A percentile compares a stretch with the other conserved stretches of the same genome.
Evolutionary conservation across 169 alveolate genomes (phyloP).

Genomic region (Eimeria falciformis): DNA sequence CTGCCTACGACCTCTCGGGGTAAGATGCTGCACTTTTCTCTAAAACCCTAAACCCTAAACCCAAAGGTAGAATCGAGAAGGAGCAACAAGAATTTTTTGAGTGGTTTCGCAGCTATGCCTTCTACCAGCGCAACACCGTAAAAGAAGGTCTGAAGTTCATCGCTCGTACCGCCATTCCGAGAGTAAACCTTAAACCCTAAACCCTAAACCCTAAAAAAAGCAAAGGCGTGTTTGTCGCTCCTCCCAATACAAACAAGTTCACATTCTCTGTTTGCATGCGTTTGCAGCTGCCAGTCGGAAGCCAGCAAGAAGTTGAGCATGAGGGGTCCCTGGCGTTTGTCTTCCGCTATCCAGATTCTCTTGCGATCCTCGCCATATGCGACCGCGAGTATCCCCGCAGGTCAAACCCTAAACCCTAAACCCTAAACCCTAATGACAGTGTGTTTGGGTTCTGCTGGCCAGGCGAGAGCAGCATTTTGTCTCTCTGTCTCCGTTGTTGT

Average conservation of each 20-base stretch:
- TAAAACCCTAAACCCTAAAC: background rate
- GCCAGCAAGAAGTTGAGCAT: background rate
- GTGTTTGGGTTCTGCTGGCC: background rate
- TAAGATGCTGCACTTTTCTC: background rate
- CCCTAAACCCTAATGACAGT: background rate
- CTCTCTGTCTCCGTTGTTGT: too few species aligned
- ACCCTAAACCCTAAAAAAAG: too few species aligned
- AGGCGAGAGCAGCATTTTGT: too few species aligned
- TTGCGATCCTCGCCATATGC: constrained; percentile 46
- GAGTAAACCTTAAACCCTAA: too few species aligned
- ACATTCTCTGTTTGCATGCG: background rate
- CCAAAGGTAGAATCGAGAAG: background rate
- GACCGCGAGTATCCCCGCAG: constrained; percentile 14
- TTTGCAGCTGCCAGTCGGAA: background rate
- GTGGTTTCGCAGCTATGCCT: constrained; percentile 5
- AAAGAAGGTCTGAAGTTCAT: constrained; percentile 50
- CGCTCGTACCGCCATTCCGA: constrained; percentile 34
- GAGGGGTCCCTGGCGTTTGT: constrained; percentile 40
- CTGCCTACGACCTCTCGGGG: constrained; percentile 45
- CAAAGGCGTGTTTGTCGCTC: background rate
- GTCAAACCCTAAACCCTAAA: background rate
- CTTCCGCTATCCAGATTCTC: constrained; percentile 17
- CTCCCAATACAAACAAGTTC: too few species aligned
- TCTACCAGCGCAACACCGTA: constrained; percentile 37
- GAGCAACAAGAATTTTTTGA: background rate